A percentile compares a stretch with the other conserved stretches of the same genome.
These are phyloP conservation scores for Sarocladium strictum DNA, from an alignment of 2,329 filamentous ascomycete species.

Conservation along the genomic window DNA sequence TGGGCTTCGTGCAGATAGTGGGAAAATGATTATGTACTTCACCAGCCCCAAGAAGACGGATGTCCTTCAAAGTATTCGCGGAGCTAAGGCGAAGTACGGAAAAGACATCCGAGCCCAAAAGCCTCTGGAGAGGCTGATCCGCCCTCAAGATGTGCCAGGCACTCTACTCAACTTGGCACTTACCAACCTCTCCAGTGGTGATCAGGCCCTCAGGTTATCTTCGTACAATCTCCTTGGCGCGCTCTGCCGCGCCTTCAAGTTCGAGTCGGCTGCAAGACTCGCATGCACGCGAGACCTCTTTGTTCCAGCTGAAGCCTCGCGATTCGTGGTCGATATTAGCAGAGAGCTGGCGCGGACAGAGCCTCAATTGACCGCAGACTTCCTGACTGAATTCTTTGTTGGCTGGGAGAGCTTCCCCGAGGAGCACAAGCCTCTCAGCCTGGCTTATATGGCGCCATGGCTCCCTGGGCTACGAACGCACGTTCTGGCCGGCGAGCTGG, in stretches of 20 bases:
- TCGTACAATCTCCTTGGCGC: conserved; percentile 64
- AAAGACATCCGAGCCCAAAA: conserved; percentile 57
- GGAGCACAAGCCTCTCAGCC: conserved; percentile 59
- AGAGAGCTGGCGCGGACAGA: conserved; percentile 56
- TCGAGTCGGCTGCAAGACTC: conserved; percentile 54
- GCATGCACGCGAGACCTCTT: conserved; percentile 58
- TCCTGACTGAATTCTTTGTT: conserved; percentile 67
- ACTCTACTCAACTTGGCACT: conserved; percentile 63
- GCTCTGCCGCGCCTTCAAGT: conserved; percentile 62
- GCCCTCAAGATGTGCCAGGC: conserved; percentile 65
- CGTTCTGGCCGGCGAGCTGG: conserved; percentile 51
- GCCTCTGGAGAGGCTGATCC: conserved; percentile 57
- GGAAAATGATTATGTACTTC: conserved; percentile 68
- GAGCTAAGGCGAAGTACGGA: conserved; percentile 57
- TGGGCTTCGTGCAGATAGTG: conserved; percentile 60
- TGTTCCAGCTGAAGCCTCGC: conserved; percentile 56
- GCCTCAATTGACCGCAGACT: conserved; percentile 62
- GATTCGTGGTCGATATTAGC: conserved; percentile 61
- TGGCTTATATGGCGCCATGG: conserved; percentile 68
- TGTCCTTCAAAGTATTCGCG: conserved; percentile 56
- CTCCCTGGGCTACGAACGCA: conserved; percentile 54
- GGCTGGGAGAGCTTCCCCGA: conserved; percentile 65
- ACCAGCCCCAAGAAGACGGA: conserved; percentile 59
- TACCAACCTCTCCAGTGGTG: conserved; percentile 58
- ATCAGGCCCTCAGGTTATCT: conserved; percentile 53